Percentiles rank a stretch among this genome's conserved stretches.
phyloP scores from a whole-genome alignment of 1,284 basidiomycete species.

The Tilletia indica region DNA sequence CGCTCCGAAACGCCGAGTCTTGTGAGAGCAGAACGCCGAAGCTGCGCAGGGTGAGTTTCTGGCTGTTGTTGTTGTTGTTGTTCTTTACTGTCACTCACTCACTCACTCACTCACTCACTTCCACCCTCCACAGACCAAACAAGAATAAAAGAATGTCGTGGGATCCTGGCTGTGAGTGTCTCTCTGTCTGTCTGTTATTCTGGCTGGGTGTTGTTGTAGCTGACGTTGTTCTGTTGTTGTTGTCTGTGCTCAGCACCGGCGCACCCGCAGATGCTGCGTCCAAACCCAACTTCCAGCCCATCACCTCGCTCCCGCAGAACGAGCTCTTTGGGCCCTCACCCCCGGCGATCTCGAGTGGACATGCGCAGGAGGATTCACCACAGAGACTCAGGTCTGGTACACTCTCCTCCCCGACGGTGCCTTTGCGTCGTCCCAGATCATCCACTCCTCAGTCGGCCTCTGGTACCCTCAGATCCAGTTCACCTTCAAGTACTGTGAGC shows the following conservation, averaged over 20 bases:
- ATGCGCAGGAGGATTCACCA: slow-evolving; percentile 76
- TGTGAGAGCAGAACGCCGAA: too few species aligned
- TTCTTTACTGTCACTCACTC: too few species aligned
- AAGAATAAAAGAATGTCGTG: slow-evolving; percentile 37
- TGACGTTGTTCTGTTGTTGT: neutral
- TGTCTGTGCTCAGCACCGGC: slow-evolving; percentile 27
- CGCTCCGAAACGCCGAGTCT: too few species aligned
- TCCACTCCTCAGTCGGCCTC: slow-evolving; percentile 93
- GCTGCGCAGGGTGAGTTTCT: too few species aligned
- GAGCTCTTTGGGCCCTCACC: slow-evolving; percentile 68
- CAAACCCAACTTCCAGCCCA: slow-evolving; percentile 48
- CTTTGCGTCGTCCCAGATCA: slow-evolving; percentile 83
- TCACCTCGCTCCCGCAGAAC: slow-evolving; percentile 45
- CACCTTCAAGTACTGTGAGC: slow-evolving; percentile 73
- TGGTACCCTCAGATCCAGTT: slow-evolving; percentile 96
- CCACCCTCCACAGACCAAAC: too few species aligned
- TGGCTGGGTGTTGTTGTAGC: neutral
- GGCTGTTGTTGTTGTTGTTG: too few species aligned
- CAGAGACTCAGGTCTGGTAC: slow-evolving; percentile 92
- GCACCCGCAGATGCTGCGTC: slow-evolving; percentile 27
- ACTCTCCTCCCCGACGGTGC: slow-evolving; percentile 77
- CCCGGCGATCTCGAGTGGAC: slow-evolving; percentile 77
- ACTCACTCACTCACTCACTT: too few species aligned
- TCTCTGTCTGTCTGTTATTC: neutral
- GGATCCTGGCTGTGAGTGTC: slow-evolving; percentile 51